Percentiles rank a stretch among this genome's conserved stretches.
phyloP scores from a whole-genome alignment of 257 asterid genomes.

The Voacanga thouarsii region DNA sequence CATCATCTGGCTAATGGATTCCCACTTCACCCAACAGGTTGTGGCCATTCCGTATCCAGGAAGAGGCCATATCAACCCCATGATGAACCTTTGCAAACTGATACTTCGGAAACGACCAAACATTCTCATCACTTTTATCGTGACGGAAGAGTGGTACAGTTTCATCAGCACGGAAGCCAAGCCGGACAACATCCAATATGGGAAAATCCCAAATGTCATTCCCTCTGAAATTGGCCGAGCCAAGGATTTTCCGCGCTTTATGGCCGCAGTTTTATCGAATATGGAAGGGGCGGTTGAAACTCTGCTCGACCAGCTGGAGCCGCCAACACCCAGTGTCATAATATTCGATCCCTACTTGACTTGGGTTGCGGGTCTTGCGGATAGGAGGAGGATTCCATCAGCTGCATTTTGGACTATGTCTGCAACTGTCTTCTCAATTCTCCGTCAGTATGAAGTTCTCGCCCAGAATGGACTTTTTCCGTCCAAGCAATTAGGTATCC shows the following conservation, averaged over 20 bases:
- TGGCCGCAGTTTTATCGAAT: constrained; percentile 26
- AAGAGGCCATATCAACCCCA: constrained; percentile 25
- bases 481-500: too few relatives aligned
- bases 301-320: constrained; percentile 33
- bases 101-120: background rate
- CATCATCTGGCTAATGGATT: too few relatives aligned
- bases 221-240: constrained; percentile 28
- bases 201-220: constrained; percentile 1
- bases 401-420: too few relatives aligned
- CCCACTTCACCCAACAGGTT: too few relatives aligned
- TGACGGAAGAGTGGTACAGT: constrained; percentile 17
- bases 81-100: constrained; percentile 27
- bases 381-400: too few relatives aligned
- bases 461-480: too few relatives aligned
- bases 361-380: too few relatives aligned
- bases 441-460: too few relatives aligned
- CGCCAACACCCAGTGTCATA: constrained; percentile 33
- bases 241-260: constrained; percentile 30
- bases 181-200: background rate
- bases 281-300: constrained; percentile 51
- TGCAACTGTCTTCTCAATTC: too few relatives aligned
- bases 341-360: constrained; percentile 26
- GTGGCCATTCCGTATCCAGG: constrained; percentile 27
- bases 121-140: background rate
- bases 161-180: background rate